Percentiles rank a stretch among this genome's conserved stretches.
Evolutionary conservation across 1,284 basidiomycete genomes (phyloP).

Genomic region (Malassezia globosa): DNA sequence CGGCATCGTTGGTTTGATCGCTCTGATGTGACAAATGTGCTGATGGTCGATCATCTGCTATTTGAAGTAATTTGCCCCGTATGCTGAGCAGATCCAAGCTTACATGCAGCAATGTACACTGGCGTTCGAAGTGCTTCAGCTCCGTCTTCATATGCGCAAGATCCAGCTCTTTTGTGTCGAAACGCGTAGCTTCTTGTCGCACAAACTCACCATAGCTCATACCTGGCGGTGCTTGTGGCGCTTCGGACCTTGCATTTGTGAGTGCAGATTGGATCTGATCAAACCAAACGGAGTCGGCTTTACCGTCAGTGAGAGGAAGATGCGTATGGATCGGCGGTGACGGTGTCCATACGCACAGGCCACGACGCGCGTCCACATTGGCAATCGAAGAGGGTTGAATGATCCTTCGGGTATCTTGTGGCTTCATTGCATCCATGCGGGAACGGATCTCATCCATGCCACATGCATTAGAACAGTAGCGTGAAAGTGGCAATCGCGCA

Average conservation of each 20-base stretch:
- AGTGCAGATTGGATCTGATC: neutral
- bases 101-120: neutral
- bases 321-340: neutral
- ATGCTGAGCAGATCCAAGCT: constrained; percentile 8
- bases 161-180: neutral
- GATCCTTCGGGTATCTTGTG: neutral
- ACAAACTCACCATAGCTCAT: constrained; percentile 4
- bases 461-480: constrained; percentile 34
- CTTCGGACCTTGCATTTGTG: too few species aligned
- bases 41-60: constrained; percentile 19
- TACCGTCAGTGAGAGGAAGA: neutral
- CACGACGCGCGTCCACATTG: neutral
- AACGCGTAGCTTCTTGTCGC: constrained; percentile 3
- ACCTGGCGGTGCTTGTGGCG: neutral
- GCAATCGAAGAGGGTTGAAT: neutral
- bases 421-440: constrained; percentile 5
- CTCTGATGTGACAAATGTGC: too few species aligned
- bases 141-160: neutral
- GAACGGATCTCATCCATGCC: constrained; percentile 21
- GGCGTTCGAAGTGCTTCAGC: neutral
- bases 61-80: constrained; percentile 18
- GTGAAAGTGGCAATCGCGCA: constrained; percentile 26
- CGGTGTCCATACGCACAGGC: constrained; percentile 8
- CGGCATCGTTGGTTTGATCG: constrained; percentile 9
- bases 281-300: constrained; percentile 1